Evolutionary conservation across 108 stramenopile species (phyloP), one percentile per base, ranked within the genome.

Genomic region (Schizochytrium sp.): DNA sequence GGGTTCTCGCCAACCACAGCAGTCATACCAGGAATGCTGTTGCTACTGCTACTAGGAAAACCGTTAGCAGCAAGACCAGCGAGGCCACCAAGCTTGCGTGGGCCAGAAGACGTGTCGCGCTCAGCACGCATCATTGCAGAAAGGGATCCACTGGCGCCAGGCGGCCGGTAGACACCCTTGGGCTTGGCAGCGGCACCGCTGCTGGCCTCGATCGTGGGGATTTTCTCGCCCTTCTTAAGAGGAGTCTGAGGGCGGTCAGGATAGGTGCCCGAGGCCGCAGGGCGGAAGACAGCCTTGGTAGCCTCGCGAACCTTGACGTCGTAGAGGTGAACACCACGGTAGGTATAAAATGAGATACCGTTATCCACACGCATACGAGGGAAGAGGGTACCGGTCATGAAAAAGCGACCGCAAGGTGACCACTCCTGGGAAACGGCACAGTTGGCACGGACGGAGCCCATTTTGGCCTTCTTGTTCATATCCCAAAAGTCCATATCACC

Each of bases 361-460:
- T 98, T 98, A 89, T 98, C 98, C 15, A 99, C 99, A 93, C 98
- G 98, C 98, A 98, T 98, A 7, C 98, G 95, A 4, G 99, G 99
- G 57, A 96, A 96, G 3, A 96, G 96, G 10, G 99, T 98, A 19
- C 95, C 94, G 41, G 96, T 96, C 61, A 96, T 47, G 83, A 98
- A 97, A 46, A 94, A 94, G 15, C 99, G 93, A 49, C 95, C 95
- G 90, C 96, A 96, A 19, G 99, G 98, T 28, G 94, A 92, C 99
- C 99, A 99, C 13, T 95, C 96, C 89, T 96, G 97, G 47, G 96
- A 94, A 19, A 97, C 96, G 50, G 94, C 95, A 57, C 95, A 93
- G 91, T 93, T 91, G 10, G 90, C 91, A 17, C 93, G 87, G 4
- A 93, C 94, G 55, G 91, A 88, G 5, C 95, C 95, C 89, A 96